Evolutionary conservation across 75 land plant genomes (phyloP).

Genomic region (Pinus albicaulis): DNA sequence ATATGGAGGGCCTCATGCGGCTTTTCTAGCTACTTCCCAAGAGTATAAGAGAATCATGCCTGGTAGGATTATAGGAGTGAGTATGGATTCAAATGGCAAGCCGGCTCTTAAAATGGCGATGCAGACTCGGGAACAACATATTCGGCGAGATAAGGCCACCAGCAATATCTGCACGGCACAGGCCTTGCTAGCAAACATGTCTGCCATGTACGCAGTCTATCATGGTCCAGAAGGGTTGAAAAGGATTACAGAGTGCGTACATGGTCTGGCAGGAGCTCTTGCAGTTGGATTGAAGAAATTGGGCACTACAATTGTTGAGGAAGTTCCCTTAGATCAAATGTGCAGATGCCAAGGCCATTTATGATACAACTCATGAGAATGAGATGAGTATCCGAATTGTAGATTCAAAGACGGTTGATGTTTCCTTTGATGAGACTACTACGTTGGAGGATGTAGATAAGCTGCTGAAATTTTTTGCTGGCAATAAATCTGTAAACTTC

Average conservation of each 20-base stretch:
- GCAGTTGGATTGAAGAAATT: conserved; percentile 80
- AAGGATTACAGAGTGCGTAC: conserved; percentile 80
- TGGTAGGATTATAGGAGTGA: conserved; percentile 94
- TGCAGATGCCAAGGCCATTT: conserved; percentile 70
- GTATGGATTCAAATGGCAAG: conserved; percentile 92
- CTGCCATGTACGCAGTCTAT: conserved; percentile 98
- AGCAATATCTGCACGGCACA: conserved; percentile 99
- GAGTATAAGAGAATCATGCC: conserved; percentile 99
- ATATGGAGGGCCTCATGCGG: conserved; percentile 99
- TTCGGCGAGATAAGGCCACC: conserved; percentile 96
- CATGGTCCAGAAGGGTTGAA: conserved; percentile 99
- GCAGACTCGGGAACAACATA: conserved; percentile 97
- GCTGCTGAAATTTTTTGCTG: conserved; percentile 73
- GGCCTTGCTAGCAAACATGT: conserved; percentile 99
- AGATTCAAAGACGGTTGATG: conserved; percentile 80
- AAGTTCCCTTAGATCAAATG: conserved; percentile 72
- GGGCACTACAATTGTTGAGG: conserved; percentile 61
- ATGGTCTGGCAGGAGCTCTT: conserved; percentile 84
- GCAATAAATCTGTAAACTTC: conserved; percentile 81
- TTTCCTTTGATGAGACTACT: conserved; percentile 98
- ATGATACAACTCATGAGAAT: conserved; percentile 57
- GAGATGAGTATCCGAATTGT: conserved; percentile 83
- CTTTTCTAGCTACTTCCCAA: conserved; percentile 95
- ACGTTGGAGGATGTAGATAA: conserved; percentile 89
- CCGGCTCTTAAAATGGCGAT: conserved; percentile 96